Base-by-base conservation (phyloP, 352 stramenopile species). In the Globisporangium alternatum region DNA sequence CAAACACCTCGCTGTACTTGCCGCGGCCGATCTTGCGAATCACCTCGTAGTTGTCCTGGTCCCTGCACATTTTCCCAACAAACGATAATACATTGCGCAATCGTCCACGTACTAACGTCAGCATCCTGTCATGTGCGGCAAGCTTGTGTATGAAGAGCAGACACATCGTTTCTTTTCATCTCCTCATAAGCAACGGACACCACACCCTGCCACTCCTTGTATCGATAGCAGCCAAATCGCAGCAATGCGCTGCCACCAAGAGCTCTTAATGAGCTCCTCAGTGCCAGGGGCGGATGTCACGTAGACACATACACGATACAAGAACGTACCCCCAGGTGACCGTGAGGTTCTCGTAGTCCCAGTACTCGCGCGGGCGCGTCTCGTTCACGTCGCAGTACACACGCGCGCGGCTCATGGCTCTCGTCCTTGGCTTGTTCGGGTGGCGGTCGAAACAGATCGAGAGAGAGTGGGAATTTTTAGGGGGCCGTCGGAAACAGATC, bases 11-110 rank as follows among this genome's bases (percentile, higher is more conserved):
- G 64, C 89, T 98, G 80, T 99, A 99, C 86, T 99, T 99, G 64
- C 98, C 98, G 41, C 98, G 86, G 19, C 97, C 98, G 67, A 99
- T 99, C 86, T 99, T 99, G 57, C 97, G 88, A 45, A 99, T 93
- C 45, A 99, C 97, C 78, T 99, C 97, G 70, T 99, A 99, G 74
- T 99, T 97, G 70, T 99, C 97, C 82, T 99, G 97, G 73, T 99
- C 89, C 31, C 95, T 97, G 31, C 31, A 6, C 31, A 35, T 35
- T 35, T 35, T 35, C 31, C 66, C 61, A 65, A 47, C 67, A 60
- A 58, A 62, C 2, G 31, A n/a, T n/a, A n/a, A 35, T 35, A 6
- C 31, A 35, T 35, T 35, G 31, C 31, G 31, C 31, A 2, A 35
- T n/a, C n/a, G n/a, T n/a, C n/a, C n/a, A 35, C 2, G 31, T 35